phyloP scores from a whole-genome alignment of 2,329 filamentous ascomycete genomes.

The Dichotomopilus funicola region DNA sequence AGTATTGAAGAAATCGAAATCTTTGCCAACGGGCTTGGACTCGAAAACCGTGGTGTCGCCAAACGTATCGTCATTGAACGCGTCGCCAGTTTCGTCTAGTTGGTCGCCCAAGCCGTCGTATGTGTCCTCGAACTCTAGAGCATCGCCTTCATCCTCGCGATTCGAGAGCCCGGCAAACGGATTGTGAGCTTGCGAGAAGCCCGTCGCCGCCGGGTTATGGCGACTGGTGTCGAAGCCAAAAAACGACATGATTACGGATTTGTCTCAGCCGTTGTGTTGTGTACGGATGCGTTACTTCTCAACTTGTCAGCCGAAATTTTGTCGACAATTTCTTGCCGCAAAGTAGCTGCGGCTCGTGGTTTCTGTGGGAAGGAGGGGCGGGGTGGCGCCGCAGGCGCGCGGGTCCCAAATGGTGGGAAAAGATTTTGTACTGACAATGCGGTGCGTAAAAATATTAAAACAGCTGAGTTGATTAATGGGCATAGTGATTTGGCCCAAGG shows the following conservation, averaged over 20 bases:
- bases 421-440: constrained; percentile 16
- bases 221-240: constrained; percentile 76
- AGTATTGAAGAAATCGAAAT: constrained; percentile 95
- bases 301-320: neutral
- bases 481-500: constrained; percentile 21
- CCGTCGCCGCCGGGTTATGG: constrained; percentile 63
- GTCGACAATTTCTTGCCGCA: too few species aligned
- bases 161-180: constrained; percentile 78
- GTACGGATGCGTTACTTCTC: constrained; percentile 12
- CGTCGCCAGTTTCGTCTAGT: constrained; percentile 87
- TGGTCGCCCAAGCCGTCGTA: constrained; percentile 91
- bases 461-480: constrained; percentile 14
- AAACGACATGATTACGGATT: constrained; percentile 64
- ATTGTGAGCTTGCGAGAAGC: constrained; percentile 78
- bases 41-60: constrained; percentile 41
- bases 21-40: constrained; percentile 63
- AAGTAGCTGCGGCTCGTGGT: too few species aligned
- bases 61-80: constrained; percentile 96
- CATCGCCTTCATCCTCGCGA: constrained; percentile 54
- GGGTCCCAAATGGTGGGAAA: neutral
- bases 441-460: constrained; percentile 14
- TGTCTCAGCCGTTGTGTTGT: neutral
- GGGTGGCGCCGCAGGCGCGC: neutral
- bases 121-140: constrained; percentile 84
- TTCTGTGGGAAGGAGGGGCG: too few species aligned